Evolutionary conservation across 371 early-diverging fungal genomes (phyloP).

Genomic region (Lichtheimia corymbifera): DNA sequence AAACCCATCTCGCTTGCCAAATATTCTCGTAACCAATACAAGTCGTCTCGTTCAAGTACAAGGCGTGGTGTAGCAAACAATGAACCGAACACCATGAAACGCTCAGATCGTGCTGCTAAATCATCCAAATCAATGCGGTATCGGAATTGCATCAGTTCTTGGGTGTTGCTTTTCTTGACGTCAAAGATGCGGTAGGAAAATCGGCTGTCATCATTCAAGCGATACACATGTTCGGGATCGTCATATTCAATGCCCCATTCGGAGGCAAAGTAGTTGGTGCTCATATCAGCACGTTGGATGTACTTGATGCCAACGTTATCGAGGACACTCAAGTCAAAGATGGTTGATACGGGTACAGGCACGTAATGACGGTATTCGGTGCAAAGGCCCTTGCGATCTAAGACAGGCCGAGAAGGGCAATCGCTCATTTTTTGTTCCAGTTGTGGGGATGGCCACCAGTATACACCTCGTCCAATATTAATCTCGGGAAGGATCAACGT

Average conservation of each 20-base stretch:
- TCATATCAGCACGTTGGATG: constrained; percentile 34
- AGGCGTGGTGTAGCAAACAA: constrained; percentile 42
- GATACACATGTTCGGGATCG: constrained; percentile 19
- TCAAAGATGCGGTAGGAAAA: constrained; percentile 55
- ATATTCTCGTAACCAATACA: constrained; percentile 23
- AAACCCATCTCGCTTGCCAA: constrained; percentile 31
- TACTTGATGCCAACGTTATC: constrained; percentile 27
- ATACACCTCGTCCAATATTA: constrained; percentile 29
- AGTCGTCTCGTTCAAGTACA: constrained; percentile 15
- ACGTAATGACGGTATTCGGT: constrained; percentile 26
- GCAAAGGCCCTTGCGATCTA: constrained; percentile 16
- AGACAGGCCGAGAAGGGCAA: constrained; percentile 9
- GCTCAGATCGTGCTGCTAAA: constrained; percentile 32
- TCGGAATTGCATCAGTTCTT: constrained; percentile 20
- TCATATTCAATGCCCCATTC: constrained; percentile 10
- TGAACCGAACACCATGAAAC: constrained; percentile 48
- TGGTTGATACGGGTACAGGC: constrained; percentile 19
- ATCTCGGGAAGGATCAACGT: constrained; percentile 34
- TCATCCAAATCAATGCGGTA: constrained; percentile 36
- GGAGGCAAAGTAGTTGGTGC: constrained; percentile 23
- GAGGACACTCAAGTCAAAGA: constrained; percentile 30
- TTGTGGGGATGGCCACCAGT: constrained; percentile 19
- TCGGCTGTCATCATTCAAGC: constrained; percentile 32
- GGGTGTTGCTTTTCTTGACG: constrained; percentile 14
- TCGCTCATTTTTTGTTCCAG: constrained; percentile 14